These are phyloP conservation scores for Pyrenochaeta sp. DNA, from an alignment of 2,329 filamentous ascomycete species.

Conservation along the genomic window DNA sequence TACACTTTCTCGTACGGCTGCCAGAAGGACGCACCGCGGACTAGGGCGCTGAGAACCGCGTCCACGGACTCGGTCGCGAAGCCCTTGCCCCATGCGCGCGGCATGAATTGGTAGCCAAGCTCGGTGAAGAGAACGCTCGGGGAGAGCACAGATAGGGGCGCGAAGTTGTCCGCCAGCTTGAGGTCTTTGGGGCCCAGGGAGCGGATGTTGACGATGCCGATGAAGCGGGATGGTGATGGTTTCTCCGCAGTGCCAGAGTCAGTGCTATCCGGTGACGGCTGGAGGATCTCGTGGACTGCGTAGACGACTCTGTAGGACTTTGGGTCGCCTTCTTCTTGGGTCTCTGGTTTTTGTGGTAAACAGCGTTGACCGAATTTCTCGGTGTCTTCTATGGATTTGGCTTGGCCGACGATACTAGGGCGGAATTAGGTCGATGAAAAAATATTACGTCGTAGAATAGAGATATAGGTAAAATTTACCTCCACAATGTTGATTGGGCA, in stretches of 20 bases:
- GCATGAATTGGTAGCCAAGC: slow-evolving; percentile 31
- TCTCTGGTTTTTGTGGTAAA: slow-evolving; percentile 17
- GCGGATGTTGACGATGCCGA: slow-evolving; percentile 34
- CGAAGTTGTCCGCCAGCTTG: slow-evolving; percentile 17
- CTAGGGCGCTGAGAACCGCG: slow-evolving; percentile 31
- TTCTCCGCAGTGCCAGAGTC: slow-evolving; percentile 1
- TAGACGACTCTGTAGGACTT: slow-evolving; percentile 35
- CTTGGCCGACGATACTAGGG: slow-evolving; percentile 28
- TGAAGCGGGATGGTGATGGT: slow-evolving; percentile 13
- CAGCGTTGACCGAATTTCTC: slow-evolving; percentile 22
- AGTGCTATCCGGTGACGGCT: not conserved
- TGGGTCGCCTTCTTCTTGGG: slow-evolving; percentile 6
- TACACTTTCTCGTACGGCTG: slow-evolving; percentile 34
- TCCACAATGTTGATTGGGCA: slow-evolving; percentile 40
- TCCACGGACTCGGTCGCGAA: slow-evolving; percentile 29
- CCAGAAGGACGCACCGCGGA: slow-evolving; percentile 27
- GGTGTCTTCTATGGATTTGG: slow-evolving; percentile 39
- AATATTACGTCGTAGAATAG: not conserved
- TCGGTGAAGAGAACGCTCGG: slow-evolving; percentile 27
- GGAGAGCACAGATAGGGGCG: slow-evolving; percentile 10
- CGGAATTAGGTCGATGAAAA: slow-evolving; percentile 4
- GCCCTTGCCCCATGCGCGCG: slow-evolving; percentile 29
- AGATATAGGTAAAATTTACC: slow-evolving; percentile 21
- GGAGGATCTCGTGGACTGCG: slow-evolving; percentile 35
- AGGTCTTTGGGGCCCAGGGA: slow-evolving; percentile 20